Percentiles rank a stretch among this genome's conserved stretches.
Evolutionary conservation across 345 rosid genomes (phyloP).

Genomic region (Citrus inodora): DNA sequence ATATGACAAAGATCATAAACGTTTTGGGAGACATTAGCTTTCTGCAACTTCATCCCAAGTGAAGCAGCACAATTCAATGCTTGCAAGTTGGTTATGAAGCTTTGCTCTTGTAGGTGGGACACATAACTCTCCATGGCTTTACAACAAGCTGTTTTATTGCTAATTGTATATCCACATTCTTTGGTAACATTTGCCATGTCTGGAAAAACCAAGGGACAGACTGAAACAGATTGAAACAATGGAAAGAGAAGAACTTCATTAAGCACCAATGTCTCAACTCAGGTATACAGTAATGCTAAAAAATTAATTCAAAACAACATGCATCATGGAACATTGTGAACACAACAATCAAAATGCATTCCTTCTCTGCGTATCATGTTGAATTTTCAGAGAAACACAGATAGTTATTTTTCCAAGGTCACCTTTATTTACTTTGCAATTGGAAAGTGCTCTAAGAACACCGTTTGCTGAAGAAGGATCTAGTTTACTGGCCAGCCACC

Average conservation of each 20-base stretch:
- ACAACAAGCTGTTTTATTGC: slow-evolving; percentile 41
- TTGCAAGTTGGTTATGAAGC: slow-evolving; percentile 57
- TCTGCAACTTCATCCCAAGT: slow-evolving; percentile 48
- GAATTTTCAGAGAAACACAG: background rate
- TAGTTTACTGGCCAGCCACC: slow-evolving; percentile 56
- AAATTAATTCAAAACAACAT: background rate
- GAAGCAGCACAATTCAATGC: slow-evolving; percentile 57
- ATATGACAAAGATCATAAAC: slow-evolving; percentile 54
- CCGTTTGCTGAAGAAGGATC: slow-evolving; percentile 37
- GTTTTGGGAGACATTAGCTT: slow-evolving; percentile 37
- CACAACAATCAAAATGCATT: background rate
- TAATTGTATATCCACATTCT: slow-evolving; percentile 31
- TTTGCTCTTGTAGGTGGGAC: slow-evolving; percentile 55
- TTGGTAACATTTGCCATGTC: slow-evolving; percentile 29
- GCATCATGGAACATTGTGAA: background rate
- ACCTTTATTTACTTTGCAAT: slow-evolving; percentile 56
- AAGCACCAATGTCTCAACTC: background rate
- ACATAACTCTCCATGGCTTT: slow-evolving; percentile 45
- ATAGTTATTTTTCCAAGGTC: background rate
- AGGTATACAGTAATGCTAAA: background rate
- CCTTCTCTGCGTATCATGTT: background rate
- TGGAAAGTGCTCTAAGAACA: slow-evolving; percentile 54
- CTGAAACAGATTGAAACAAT: slow-evolving; percentile 25
- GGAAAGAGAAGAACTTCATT: background rate
- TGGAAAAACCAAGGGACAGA: slow-evolving; percentile 52